These are phyloP conservation scores for Paraphaeosphaeria sporulosa DNA, from an alignment of 2,329 filamentous ascomycete species.

Conservation along the genomic window DNA sequence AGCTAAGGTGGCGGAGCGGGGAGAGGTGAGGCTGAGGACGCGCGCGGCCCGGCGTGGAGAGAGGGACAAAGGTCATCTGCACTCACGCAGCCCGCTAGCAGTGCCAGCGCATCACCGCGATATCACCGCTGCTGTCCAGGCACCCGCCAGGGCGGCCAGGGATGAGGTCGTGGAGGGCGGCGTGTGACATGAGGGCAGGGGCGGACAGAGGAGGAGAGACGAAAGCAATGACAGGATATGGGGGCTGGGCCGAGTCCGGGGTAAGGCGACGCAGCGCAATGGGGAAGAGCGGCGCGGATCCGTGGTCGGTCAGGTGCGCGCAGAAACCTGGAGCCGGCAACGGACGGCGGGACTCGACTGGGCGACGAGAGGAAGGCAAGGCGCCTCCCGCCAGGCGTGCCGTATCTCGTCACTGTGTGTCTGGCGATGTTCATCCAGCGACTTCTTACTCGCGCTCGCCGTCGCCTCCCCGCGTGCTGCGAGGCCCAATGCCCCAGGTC, in stretches of 20 bases:
- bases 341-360: constrained; percentile 7
- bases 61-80: constrained; percentile 42
- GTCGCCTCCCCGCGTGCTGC: constrained; percentile 13
- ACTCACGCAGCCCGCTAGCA: constrained; percentile 41
- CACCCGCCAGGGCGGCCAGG: constrained; percentile 27
- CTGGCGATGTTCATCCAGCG: neutral
- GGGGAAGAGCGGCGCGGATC: constrained; percentile 25
- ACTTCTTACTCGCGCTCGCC: neutral
- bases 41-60: constrained; percentile 32
- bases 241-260: neutral
- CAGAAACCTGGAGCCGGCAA: constrained; percentile 9
- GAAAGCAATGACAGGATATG: neutral
- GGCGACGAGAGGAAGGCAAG: neutral
- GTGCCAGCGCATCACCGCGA: constrained; percentile 49
- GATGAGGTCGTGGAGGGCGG: constrained; percentile 37
- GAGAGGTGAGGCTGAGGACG: constrained; percentile 42
- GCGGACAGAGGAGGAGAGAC: constrained; percentile 6
- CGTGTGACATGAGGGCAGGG: constrained; percentile 33
- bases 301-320: constrained; percentile 20
- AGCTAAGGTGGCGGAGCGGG: constrained; percentile 27
- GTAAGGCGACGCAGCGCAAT: constrained; percentile 4
- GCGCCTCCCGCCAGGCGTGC: constrained; percentile 6
- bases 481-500: neutral
- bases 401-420: neutral
- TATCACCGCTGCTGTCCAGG: constrained; percentile 31